phyloP scores from a whole-genome alignment of 225 moss, liverwort and hornwort species.

The Pseudisothecium myosuroides region DNA sequence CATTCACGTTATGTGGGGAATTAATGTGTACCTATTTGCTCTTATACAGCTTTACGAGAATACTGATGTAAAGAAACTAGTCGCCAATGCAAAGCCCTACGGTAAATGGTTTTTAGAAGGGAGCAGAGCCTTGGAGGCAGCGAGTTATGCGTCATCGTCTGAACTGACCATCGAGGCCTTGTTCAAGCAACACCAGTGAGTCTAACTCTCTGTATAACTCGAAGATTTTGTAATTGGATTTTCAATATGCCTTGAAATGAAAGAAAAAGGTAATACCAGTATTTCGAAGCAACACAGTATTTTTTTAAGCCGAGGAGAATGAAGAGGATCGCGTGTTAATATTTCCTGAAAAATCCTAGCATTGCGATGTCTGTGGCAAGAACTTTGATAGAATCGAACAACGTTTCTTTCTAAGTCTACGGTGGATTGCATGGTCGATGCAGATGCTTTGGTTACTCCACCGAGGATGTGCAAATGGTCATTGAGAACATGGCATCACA shows the following conservation, averaged over 20 bases:
- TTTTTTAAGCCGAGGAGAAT: not conserved
- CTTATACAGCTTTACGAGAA: conserved; percentile 65
- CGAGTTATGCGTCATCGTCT: conserved; percentile 33
- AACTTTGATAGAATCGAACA: not conserved
- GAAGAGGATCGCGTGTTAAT: not conserved
- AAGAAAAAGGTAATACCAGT: too few relatives aligned
- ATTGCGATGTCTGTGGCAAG: not conserved
- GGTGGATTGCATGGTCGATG: not conserved
- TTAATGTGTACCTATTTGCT: not conserved
- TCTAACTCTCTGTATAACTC: not conserved
- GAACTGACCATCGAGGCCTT: conserved; percentile 43
- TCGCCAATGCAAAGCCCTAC: conserved; percentile 72
- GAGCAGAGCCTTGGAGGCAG: conserved; percentile 41
- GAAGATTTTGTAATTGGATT: not conserved
- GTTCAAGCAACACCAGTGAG: conserved; percentile 71
- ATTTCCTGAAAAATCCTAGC: not conserved
- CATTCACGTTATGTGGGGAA: not conserved
- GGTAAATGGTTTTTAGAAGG: conserved; percentile 61
- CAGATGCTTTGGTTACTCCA: conserved; percentile 85
- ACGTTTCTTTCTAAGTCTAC: not conserved
- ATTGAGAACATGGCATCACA: conserved; percentile 94
- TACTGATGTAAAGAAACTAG: conserved; percentile 78
- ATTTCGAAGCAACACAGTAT: not conserved
- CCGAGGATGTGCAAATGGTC: conserved; percentile 93
- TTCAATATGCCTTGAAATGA: not conserved